Conservation (phyloP, 768 basidiomycete species). For the Auricularia sp. region DNA sequence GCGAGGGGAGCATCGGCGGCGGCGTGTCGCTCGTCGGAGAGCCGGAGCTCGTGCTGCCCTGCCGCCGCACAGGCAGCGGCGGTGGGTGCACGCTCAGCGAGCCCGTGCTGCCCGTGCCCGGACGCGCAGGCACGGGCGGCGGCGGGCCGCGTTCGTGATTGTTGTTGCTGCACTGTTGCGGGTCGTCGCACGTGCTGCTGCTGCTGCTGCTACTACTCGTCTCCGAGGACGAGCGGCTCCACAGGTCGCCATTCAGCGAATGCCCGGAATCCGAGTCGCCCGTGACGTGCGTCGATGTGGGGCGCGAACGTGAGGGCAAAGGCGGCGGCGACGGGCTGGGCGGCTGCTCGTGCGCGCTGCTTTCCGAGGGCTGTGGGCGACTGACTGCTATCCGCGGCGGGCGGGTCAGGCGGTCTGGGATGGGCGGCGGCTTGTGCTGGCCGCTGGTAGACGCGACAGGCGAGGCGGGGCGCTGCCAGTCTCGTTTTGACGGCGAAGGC, state of each 20-base stretch:
- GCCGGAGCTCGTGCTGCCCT: conserved; percentile 11
- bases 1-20: neutral
- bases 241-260: conserved; percentile 14
- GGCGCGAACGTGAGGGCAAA: neutral
- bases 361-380: neutral
- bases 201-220: conserved; percentile 4
- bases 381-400: conserved; percentile 6
- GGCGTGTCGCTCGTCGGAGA: conserved; percentile 1
- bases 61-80: neutral
- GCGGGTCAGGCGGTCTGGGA: neutral
- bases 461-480: neutral
- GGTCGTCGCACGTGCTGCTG: conserved; percentile 8
- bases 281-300: neutral
- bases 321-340: neutral
- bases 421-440: neutral
- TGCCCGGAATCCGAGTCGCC: conserved; percentile 9
- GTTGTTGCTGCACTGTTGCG: conserved; percentile 17
- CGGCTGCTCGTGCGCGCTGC: neutral
- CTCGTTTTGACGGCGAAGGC: neutral
- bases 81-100: neutral
- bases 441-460: neutral
- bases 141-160: conserved; percentile 24
- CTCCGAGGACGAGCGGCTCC: conserved; percentile 6
- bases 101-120: conserved; percentile 16
- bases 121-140: conserved; percentile 30